phyloP scores from a whole-genome alignment of 208 protist genomes.

The Acanthamoeba healyi region DNA sequence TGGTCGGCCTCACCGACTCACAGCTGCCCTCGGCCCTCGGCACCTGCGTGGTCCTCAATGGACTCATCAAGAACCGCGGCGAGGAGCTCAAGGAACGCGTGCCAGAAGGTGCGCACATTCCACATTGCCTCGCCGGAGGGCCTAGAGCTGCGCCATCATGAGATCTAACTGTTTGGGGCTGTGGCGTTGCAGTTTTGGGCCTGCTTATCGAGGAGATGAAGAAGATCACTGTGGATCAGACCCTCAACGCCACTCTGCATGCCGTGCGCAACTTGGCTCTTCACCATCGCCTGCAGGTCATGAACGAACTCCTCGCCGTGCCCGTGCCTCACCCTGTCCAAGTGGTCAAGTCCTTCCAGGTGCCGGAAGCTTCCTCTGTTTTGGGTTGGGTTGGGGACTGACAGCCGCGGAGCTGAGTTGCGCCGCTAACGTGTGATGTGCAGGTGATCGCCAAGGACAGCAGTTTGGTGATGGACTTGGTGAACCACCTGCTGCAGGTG shows the following conservation, averaged over 20 bases:
- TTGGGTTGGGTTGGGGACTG: too few species aligned
- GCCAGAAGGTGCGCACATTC: background rate
- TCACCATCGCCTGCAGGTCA: constrained; percentile 80
- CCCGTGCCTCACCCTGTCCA: constrained; percentile 80
- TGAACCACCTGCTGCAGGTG: constrained; percentile 78
- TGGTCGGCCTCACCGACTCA: constrained; percentile 78
- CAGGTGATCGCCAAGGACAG: constrained; percentile 80
- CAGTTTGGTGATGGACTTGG: constrained; percentile 44
- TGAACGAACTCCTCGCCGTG: constrained; percentile 75
- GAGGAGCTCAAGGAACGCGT: constrained; percentile 1
- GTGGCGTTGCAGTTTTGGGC: constrained; percentile 24
- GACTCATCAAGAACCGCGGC: constrained; percentile 57
- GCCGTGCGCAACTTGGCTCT: constrained; percentile 78
- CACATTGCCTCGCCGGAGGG: background rate
- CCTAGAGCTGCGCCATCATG: too few species aligned
- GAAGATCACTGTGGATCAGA: constrained; percentile 76
- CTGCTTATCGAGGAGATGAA: constrained; percentile 75
- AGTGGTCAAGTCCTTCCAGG: constrained; percentile 62
- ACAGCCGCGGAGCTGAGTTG: too few species aligned
- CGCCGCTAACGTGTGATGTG: background rate
- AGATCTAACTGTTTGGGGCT: background rate
- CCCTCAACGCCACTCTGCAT: constrained; percentile 82
- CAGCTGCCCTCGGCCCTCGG: constrained; percentile 75
- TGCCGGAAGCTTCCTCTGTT: too few species aligned
- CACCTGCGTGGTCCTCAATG: constrained; percentile 84